Base-by-base conservation (phyloP, 2,329 filamentous ascomycete genomes). In the Fusarium sp. region DNA sequence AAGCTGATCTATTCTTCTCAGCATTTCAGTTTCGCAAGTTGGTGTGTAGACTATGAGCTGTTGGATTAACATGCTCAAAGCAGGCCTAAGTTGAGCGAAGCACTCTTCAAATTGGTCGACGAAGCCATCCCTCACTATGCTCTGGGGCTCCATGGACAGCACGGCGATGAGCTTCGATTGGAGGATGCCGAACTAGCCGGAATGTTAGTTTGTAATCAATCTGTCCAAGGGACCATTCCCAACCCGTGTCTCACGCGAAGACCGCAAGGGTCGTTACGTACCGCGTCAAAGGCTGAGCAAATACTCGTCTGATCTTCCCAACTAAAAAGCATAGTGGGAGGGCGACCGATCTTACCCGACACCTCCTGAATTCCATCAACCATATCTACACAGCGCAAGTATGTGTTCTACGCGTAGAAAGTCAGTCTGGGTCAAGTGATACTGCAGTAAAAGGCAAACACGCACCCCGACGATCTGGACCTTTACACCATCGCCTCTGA, bases 61-160 rank as follows among this genome's bases (percentile, higher is more conserved):
- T 26, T 53, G 26, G 12, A 67, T 36, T 16, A 70, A 58, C 13
- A 26, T 16, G 10, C 6, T 26, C 47, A 70, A 30, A 10, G 28
- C 42, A 12, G 66, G 51, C 6, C 20, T 40, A 26, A 62, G 57
- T 20, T 37, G 31, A 10, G 53, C 30, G 34, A 69, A 57, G 41
- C 65, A 69, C n/a, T 67, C 50, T 23, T 54, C 46, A 51, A 69
- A 69, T 5, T 56, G 62, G n/a, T 56, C 38, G 26, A 50, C 44
- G 23, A 69, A 57, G n/a, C 56, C 55, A 18, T 56, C 56, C 18
- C 31, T 51, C 16, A 51, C 18, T 50, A 69, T 18, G n/a, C 42
- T 57, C n/a, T 44, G 28, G 5, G 34, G 31, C 16, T 62, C 34
- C 18, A 40, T 55, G 20, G 40, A 38, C 15, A 69, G 36, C 8